Base-by-base conservation (phyloP, 805 yeast species). In the Cyberlindnera americana region DNA sequence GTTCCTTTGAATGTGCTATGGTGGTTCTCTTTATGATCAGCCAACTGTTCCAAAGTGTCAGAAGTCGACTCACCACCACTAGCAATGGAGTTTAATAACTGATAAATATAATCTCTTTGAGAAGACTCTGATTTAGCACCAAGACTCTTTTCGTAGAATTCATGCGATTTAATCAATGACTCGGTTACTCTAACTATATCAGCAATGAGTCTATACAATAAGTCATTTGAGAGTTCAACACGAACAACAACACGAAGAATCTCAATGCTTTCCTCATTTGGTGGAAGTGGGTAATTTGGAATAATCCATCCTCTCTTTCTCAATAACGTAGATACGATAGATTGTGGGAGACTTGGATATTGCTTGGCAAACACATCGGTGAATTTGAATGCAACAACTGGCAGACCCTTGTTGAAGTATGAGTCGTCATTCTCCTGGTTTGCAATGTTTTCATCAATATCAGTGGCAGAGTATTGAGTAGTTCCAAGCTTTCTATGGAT, bases 211-310 rank as follows among this genome's bases (percentile, higher is more conserved):
- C 77, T 72, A 49, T 78, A 82, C 23, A 84, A 61, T 46, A 85
- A 65, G 43, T 72, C 78, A 22, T 59, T 70, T 66, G 83, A 72
- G 59, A 89, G 66, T 39, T 82, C 78, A 49, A 73, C 74, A 54
- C 95, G 75, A 38, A 86, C 88, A 12, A 89, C 96, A 19, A 90
- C 86, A 56, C 97, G 76, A 47, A 89, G 69, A 43, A 88, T 83
- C 63, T 90, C 95, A 33, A 61, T 60, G 40, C 73, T 68, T 39
- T 69, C 72, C 32, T 81, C 78, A 24, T 59, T 54, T 15, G 72
- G 67, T 21, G 96, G 95, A 51, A 89, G 71, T 45, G 83, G 86
- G 64, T 89, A 89, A 69, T 89, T 88, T 49, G 96, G 95, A 48
- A 89, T 72, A 59, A 90, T 90, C 77, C 84, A 89, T 12, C 95